Evolutionary conservation across 202 grass and related monocot species (phyloP).

Genomic region (Musa balbisiana): DNA sequence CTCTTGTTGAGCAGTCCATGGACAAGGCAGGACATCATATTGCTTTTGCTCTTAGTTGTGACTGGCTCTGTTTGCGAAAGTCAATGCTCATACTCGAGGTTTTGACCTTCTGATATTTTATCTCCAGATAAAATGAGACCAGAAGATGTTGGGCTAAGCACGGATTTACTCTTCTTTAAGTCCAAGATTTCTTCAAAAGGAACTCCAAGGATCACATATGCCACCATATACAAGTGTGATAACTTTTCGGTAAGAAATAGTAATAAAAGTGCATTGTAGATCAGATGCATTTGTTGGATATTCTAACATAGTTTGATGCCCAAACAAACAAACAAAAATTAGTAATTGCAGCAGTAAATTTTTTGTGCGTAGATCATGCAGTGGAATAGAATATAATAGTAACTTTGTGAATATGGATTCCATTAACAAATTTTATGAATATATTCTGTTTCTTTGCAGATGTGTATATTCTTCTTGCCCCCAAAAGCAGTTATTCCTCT

Average conservation of each 20-base stretch:
- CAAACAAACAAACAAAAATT: no score
- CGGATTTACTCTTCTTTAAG: slow-evolving; percentile 28
- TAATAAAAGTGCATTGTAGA: neutral
- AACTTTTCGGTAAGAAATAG: slow-evolving; percentile 51
- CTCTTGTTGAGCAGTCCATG: no score
- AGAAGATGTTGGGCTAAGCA: slow-evolving; percentile 46
- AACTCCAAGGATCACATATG: slow-evolving; percentile 35
- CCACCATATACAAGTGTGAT: slow-evolving; percentile 40
- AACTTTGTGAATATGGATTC: neutral
- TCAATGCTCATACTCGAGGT: neutral
- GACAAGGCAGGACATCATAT: neutral
- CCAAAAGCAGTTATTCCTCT: slow-evolving; percentile 20
- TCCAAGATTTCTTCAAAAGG: neutral
- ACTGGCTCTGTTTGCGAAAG: no score
- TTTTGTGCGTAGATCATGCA: no score
- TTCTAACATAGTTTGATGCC: no score
- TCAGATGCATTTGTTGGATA: no score
- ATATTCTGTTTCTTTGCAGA: neutral
- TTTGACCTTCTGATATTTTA: neutral
- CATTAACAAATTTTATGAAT: neutral
- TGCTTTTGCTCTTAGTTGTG: neutral
- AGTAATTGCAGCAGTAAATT: no score
- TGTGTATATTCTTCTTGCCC: slow-evolving; percentile 20
- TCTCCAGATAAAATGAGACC: slow-evolving; percentile 44
- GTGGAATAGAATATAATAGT: neutral